These are phyloP conservation scores for Berkeleyomyces basicola DNA, from an alignment of 2,329 filamentous ascomycete genomes.

Conservation along the genomic window DNA sequence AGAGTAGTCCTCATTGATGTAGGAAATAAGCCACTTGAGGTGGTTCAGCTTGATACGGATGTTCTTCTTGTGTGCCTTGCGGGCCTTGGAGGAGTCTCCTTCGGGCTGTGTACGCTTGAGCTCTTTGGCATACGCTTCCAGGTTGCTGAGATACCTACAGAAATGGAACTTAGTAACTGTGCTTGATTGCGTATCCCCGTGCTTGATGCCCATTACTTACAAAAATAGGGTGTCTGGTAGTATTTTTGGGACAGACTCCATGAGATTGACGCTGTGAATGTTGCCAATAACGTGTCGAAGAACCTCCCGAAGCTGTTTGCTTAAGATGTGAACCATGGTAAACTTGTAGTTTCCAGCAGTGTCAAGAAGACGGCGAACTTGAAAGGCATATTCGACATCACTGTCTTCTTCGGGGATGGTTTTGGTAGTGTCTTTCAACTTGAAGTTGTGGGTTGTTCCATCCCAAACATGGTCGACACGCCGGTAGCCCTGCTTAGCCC, in stretches of 20 bases:
- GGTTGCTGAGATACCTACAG: slow-evolving; percentile 55
- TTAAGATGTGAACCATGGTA: slow-evolving; percentile 72
- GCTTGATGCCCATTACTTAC: slow-evolving; percentile 20
- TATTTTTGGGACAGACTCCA: slow-evolving; percentile 60
- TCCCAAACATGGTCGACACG: slow-evolving; percentile 41
- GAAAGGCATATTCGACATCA: not conserved
- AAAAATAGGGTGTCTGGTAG: slow-evolving; percentile 57
- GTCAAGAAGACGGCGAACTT: not conserved
- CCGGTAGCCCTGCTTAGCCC: slow-evolving; percentile 19
- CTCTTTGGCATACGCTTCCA: slow-evolving; percentile 46
- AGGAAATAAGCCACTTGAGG: slow-evolving; percentile 57
- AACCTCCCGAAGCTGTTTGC: slow-evolving; percentile 56
- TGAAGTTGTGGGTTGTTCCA: slow-evolving; percentile 31
- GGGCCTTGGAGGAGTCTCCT: slow-evolving; percentile 20
- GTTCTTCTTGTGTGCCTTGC: slow-evolving; percentile 44
- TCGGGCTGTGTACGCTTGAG: slow-evolving; percentile 38
- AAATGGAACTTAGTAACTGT: not conserved
- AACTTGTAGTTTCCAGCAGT: slow-evolving; percentile 54
- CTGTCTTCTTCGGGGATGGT: slow-evolving; percentile 24
- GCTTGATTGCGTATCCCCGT: not conserved
- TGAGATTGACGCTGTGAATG: slow-evolving; percentile 46
- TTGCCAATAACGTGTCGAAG: slow-evolving; percentile 25
- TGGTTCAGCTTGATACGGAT: slow-evolving; percentile 40
- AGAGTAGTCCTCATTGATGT: slow-evolving; percentile 67
- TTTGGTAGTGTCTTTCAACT: slow-evolving; percentile 37